phyloP scores from a whole-genome alignment of 2,329 filamentous ascomycete genomes.

The Dothistroma pini region DNA sequence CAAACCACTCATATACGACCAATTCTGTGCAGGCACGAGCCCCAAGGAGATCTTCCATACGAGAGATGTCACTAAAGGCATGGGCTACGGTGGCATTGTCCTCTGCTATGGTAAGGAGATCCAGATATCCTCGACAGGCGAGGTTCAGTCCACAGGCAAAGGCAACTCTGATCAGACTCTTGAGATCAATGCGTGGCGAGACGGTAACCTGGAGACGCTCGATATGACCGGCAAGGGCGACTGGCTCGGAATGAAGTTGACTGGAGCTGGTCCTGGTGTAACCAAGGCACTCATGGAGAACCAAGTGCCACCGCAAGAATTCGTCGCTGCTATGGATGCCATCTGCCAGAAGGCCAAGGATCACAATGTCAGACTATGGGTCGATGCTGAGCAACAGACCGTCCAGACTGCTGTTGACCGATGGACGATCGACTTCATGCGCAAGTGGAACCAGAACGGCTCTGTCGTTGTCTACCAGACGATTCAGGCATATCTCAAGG shows the following conservation, averaged over 20 bases:
- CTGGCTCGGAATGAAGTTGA: slow-evolving; percentile 52
- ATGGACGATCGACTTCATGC: slow-evolving; percentile 54
- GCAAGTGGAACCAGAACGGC: slow-evolving; percentile 47
- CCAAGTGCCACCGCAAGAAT: slow-evolving; percentile 39
- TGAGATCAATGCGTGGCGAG: slow-evolving; percentile 47
- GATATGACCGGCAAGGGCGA: slow-evolving; percentile 51
- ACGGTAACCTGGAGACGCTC: slow-evolving; percentile 53
- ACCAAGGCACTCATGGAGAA: slow-evolving; percentile 41
- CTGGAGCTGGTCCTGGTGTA: slow-evolving; percentile 47
- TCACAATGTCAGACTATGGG: slow-evolving; percentile 45
- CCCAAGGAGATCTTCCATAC: slow-evolving; percentile 46
- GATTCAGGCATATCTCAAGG: slow-evolving; percentile 53
- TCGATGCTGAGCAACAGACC: slow-evolving; percentile 54
- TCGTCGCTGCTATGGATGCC: slow-evolving; percentile 42
- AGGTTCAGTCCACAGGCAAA: slow-evolving; percentile 16
- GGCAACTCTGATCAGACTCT: slow-evolving; percentile 8
- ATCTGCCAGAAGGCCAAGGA: slow-evolving; percentile 44
- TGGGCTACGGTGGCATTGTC: slow-evolving; percentile 54
- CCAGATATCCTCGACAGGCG: slow-evolving; percentile 22
- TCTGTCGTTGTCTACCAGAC: slow-evolving; percentile 49
- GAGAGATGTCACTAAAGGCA: slow-evolving; percentile 43
- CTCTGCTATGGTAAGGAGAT: slow-evolving; percentile 54
- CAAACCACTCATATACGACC: slow-evolving; percentile 51
- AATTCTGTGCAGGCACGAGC: slow-evolving; percentile 55
- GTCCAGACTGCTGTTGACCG: slow-evolving; percentile 51